Evolutionary conservation across 1,284 basidiomycete species (phyloP), one percentile per base, ranked within the genome.

Genomic region (Cronartium quercuum): DNA sequence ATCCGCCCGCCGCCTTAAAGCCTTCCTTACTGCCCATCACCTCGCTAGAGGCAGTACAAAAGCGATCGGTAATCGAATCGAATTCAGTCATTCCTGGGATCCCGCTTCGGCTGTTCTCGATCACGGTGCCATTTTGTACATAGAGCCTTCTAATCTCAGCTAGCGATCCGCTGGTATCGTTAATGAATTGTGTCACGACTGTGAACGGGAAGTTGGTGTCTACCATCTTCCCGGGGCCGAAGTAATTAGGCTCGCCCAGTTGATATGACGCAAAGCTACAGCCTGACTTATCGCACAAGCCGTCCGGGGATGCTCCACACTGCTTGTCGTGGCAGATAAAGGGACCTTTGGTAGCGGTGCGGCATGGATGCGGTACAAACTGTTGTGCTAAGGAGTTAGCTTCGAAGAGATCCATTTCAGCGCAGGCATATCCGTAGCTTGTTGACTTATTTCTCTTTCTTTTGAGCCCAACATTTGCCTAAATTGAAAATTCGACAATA

Each of bases 381-480:
- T 40, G 57, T 61, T 69, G 67, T 40, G 67, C 57, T 42, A 69
- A 58, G 18, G 57, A 6, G 29, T 61, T 69, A 10, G 67, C 35
- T 37, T 60, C 67, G 84, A 84, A 77, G 85, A 85, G 67, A 85
- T 85, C 29, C 84, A 80, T 58, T 83, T 84, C 34, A 83, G 78
- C 3, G 84, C 85, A 38, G 82, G 84, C 76, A 83, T 82, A 78
- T 84, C 85, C 76, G 82, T 81, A 34, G 82, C 82, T 76, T 85
- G 84, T 42, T 47, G 83, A 81, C 47, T 84, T 84, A 77, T 84
- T 76, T 6, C 83, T 82, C 67, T 2, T 76, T 60, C 13, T 75
- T 76, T 34, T 77, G 73, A 0, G 76, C 78, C 64, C 37, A 80
- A 78, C 29, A 78, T 76, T 62, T 78, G 78, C 15, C 82, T 80